Percentiles rank a stretch among this genome's conserved stretches.
These are phyloP conservation scores for Botryotinia narcissicola DNA, from an alignment of 2,329 filamentous ascomycete species.

Conservation along the genomic window DNA sequence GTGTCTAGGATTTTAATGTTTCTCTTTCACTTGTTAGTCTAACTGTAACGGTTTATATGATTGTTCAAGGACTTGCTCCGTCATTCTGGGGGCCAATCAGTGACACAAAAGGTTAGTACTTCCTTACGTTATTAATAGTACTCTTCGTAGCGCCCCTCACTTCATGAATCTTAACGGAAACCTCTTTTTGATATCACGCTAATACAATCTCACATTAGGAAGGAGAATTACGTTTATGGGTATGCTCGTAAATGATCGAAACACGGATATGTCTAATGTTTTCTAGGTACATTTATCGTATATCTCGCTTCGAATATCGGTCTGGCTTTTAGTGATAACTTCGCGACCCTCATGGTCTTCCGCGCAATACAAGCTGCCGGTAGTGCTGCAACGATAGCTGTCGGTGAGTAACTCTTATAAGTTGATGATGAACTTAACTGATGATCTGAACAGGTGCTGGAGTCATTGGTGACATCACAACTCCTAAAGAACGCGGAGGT, in stretches of 20 bases:
- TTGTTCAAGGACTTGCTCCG: conserved; percentile 49
- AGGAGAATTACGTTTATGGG: conserved; percentile 14
- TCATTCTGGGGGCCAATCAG: conserved; percentile 48
- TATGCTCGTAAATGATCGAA: conserved; percentile 20
- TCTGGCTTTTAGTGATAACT: conserved; percentile 46
- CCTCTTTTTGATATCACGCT: neutral
- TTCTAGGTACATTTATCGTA: conserved; percentile 44
- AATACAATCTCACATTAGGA: neutral
- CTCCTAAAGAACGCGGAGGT: conserved; percentile 10
- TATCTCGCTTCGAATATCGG: conserved; percentile 49
- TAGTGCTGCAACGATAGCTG: conserved; percentile 48
- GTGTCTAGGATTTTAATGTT: conserved; percentile 10
- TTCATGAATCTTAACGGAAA: neutral
- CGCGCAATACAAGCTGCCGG: conserved; percentile 47
- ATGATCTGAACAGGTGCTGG: conserved; percentile 10
- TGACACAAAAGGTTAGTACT: conserved; percentile 10
- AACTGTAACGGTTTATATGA: conserved; percentile 48
- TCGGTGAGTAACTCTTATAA: conserved; percentile 46
- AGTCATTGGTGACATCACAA: conserved; percentile 16
- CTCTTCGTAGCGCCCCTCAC: neutral
- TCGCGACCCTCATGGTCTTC: conserved; percentile 45
- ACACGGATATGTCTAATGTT: neutral
- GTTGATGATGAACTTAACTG: neutral
- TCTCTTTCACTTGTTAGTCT: conserved; percentile 38
- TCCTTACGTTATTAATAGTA: neutral